These are phyloP conservation scores for Albophoma yamanashiensis DNA, from an alignment of 2,329 filamentous ascomycete species.

Conservation along the genomic window DNA sequence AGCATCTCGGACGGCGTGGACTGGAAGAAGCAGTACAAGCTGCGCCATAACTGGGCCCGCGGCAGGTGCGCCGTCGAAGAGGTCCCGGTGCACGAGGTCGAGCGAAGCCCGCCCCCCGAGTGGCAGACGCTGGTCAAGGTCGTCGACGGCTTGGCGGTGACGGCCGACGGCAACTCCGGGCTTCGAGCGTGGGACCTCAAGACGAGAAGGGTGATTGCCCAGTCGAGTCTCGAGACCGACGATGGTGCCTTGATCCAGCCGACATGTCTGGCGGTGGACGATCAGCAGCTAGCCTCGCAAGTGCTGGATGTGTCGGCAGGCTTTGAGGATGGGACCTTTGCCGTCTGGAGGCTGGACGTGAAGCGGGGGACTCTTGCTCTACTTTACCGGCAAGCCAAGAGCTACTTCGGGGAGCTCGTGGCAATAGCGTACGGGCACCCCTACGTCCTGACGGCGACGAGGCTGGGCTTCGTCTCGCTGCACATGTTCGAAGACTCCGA, in stretches of 20 bases:
- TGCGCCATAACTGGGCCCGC: constrained; percentile 83
- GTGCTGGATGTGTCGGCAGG: constrained; percentile 54
- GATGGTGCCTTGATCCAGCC: constrained; percentile 27
- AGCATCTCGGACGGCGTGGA: constrained; percentile 36
- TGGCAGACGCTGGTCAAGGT: constrained; percentile 62
- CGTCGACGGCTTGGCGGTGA: constrained; percentile 66
- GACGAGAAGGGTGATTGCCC: constrained; percentile 48
- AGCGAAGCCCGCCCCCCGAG: constrained; percentile 25
- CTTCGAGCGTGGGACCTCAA: constrained; percentile 71
- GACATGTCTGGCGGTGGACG: constrained; percentile 57
- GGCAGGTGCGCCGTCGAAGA: constrained; percentile 75
- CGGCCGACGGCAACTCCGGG: constrained; percentile 58
- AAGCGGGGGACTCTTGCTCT: constrained; percentile 29
- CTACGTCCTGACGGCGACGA: constrained; percentile 70
- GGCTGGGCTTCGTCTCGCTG: constrained; percentile 61
- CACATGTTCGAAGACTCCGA: constrained; percentile 48
- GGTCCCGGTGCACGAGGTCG: constrained; percentile 43
- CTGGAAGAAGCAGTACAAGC: constrained; percentile 83
- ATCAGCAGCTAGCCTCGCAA: constrained; percentile 29
- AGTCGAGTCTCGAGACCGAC: constrained; percentile 21
- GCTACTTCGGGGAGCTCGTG: constrained; percentile 54
- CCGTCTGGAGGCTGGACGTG: constrained; percentile 52
- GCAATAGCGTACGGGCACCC: constrained; percentile 64
- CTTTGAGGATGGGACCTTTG: constrained; percentile 61
- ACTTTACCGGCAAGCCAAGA: constrained; percentile 49